Evolutionary conservation across 331 rosid species (phyloP).

Genomic region (Pyracantha coccinea): DNA sequence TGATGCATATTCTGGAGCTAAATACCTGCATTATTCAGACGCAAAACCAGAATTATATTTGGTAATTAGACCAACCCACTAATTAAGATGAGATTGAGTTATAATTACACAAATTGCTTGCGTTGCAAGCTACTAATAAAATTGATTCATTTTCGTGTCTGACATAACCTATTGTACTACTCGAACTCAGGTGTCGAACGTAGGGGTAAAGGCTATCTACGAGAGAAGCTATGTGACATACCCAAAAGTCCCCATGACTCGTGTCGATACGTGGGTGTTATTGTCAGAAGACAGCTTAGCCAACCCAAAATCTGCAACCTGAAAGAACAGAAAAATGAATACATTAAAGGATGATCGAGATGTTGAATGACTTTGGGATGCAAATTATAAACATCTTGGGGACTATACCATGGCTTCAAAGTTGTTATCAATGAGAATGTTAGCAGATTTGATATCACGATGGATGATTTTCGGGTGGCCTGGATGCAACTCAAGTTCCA

Average conservation of each 20-base stretch:
- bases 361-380: background rate
- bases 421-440: conserved; percentile 66
- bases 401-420: conserved; percentile 74
- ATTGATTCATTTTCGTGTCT: background rate
- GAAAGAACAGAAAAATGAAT: too few species aligned
- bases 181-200: background rate
- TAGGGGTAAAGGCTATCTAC: background rate
- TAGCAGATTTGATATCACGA: conserved; percentile 83
- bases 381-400: too few species aligned
- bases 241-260: conserved; percentile 97
- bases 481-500: conserved; percentile 14
- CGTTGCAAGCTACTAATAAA: background rate
- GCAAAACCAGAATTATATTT: background rate
- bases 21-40: conserved; percentile 40
- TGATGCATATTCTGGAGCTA: conserved; percentile 93
- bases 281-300: conserved; percentile 73
- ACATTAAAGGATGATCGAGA: background rate
- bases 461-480: conserved; percentile 84
- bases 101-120: too few species aligned
- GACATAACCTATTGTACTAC: too few species aligned
- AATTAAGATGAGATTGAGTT: background rate
- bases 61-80: background rate
- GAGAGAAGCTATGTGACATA: conserved; percentile 7
- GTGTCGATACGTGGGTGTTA: conserved; percentile 79
- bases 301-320: conserved; percentile 61